phyloP scores from a whole-genome alignment of 345 rosid species.

The Arabidopsis arenosa region DNA sequence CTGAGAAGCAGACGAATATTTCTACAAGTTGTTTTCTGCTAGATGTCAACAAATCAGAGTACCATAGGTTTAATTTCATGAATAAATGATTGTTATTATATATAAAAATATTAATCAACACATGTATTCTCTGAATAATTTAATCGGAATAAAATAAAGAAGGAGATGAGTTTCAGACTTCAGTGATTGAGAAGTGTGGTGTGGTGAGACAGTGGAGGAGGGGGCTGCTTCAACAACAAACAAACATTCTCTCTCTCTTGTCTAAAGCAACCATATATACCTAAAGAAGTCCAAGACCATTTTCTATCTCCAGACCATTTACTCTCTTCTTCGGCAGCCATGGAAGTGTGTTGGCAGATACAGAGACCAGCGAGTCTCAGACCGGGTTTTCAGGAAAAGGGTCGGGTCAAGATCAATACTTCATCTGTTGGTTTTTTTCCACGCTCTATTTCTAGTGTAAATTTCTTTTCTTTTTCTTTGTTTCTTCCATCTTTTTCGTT shows the following conservation, averaged over 20 bases:
- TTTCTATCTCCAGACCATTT: neutral
- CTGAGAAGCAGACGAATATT: constrained; percentile 6
- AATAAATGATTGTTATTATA: neutral
- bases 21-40: neutral
- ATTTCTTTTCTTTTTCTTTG: constrained; percentile 2
- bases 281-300: constrained; percentile 7
- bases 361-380: constrained; percentile 58
- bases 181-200: constrained; percentile 38
- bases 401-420: constrained; percentile 56
- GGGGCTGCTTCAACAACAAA: constrained; percentile 39
- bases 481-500: neutral
- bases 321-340: constrained; percentile 39
- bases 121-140: constrained; percentile 8
- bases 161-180: constrained; percentile 26
- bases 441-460: constrained; percentile 48
- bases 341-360: constrained; percentile 70
- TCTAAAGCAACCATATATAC: constrained; percentile 6
- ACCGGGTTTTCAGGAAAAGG: constrained; percentile 45
- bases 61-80: neutral
- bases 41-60: neutral
- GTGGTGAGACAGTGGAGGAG: constrained; percentile 35
- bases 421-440: constrained; percentile 56
- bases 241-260: constrained; percentile 30
- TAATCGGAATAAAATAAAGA: neutral
- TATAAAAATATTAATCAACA: neutral